These are phyloP conservation scores for Sphaerulina musiva DNA, from an alignment of 2,329 filamentous ascomycete species.

Conservation along the genomic window DNA sequence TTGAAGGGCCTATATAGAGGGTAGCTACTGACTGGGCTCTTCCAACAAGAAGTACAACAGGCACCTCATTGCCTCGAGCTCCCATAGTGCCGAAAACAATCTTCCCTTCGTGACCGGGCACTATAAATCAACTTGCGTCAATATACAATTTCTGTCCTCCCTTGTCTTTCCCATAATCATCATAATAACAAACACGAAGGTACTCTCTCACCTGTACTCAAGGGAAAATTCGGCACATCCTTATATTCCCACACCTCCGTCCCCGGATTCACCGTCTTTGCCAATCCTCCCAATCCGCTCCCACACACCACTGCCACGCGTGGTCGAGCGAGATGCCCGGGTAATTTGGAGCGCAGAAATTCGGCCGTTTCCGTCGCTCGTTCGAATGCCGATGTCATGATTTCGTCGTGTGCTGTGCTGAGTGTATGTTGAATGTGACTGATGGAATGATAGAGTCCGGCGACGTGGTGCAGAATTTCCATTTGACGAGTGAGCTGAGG, in stretches of 20 bases:
- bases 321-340: slow-evolving; percentile 45
- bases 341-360: slow-evolving; percentile 47
- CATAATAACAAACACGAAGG: not conserved
- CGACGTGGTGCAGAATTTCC: slow-evolving; percentile 29
- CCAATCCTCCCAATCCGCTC: slow-evolving; percentile 57
- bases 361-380: slow-evolving; percentile 46
- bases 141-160: not conserved
- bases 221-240: slow-evolving; percentile 56
- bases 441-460: slow-evolving; percentile 31
- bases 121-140: slow-evolving; percentile 23
- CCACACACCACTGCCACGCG: slow-evolving; percentile 59
- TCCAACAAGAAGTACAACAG: slow-evolving; percentile 58
- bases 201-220: slow-evolving; percentile 48
- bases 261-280: slow-evolving; percentile 48
- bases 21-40: slow-evolving; percentile 53
- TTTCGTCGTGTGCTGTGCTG: slow-evolving; percentile 31
- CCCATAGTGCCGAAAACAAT: slow-evolving; percentile 58
- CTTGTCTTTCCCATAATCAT: not conserved
- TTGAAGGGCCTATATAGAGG: slow-evolving; percentile 14
- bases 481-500: not conserved
- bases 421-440: slow-evolving; percentile 29
- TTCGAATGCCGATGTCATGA: slow-evolving; percentile 34
- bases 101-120: slow-evolving; percentile 58
- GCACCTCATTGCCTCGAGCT: slow-evolving; percentile 39
- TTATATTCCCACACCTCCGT: slow-evolving; percentile 51